Evolutionary conservation across 179 eudicot genomes (phyloP).

Genomic region (Kewa caespitosa): DNA sequence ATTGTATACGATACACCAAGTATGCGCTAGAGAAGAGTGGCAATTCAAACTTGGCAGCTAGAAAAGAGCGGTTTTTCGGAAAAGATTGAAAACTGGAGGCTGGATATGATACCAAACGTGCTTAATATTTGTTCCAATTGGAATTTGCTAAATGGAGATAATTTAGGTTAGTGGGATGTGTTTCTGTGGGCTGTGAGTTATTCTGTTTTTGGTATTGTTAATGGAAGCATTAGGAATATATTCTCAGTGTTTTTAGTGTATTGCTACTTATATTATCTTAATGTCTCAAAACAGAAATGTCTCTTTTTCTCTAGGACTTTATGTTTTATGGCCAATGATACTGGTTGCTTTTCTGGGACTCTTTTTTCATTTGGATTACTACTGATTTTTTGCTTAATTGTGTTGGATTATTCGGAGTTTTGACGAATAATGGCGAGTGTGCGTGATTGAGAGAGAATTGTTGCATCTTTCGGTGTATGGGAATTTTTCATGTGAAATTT

Average conservation of each 20-base stretch:
- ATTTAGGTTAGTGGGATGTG: background rate
- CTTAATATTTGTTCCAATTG: too few relatives aligned
- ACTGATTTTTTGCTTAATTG: background rate
- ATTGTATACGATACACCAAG: too few relatives aligned
- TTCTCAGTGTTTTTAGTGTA: background rate
- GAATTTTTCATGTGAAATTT: conserved; percentile 2
- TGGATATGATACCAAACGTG: too few relatives aligned
- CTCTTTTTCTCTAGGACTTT: background rate
- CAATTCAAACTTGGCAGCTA: too few relatives aligned
- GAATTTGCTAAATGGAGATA: too few relatives aligned
- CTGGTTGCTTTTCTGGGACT: background rate
- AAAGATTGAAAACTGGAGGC: too few relatives aligned
- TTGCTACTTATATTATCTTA: background rate
- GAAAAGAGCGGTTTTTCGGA: too few relatives aligned
- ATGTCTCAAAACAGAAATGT: conserved; percentile 3
- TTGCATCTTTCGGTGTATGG: background rate
- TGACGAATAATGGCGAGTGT: background rate
- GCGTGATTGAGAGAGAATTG: conserved; percentile 24
- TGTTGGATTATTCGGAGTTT: background rate
- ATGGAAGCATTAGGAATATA: background rate
- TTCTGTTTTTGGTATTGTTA: background rate
- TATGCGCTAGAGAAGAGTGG: too few relatives aligned
- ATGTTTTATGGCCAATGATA: conserved; percentile 4
- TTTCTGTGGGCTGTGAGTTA: background rate
- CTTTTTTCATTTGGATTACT: background rate